These are phyloP conservation scores for Penicillium occitanis DNA, from an alignment of 2,329 filamentous ascomycete species.

Conservation along the genomic window DNA sequence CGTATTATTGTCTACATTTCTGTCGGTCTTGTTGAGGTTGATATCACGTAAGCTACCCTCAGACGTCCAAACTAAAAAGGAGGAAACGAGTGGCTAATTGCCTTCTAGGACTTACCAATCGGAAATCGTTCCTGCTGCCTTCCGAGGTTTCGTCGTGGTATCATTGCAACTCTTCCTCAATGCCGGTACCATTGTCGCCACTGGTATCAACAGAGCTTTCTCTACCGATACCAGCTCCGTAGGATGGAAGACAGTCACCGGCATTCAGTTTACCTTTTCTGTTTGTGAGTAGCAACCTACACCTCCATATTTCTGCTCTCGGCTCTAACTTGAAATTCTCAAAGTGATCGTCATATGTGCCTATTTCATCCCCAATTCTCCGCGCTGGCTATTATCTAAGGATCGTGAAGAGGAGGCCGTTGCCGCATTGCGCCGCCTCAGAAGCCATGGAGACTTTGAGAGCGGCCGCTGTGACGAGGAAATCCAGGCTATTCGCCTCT, in stretches of 20 bases:
- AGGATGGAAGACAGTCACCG: conserved; percentile 22
- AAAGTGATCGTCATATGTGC: conserved; percentile 22
- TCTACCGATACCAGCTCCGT: conserved; percentile 13
- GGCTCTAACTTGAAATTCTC: background rate
- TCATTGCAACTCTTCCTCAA: conserved; percentile 25
- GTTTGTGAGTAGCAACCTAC: conserved; percentile 17
- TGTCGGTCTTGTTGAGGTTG: too few species aligned
- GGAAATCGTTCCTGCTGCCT: conserved; percentile 25
- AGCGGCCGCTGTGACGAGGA: background rate
- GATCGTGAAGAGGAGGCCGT: conserved; percentile 58
- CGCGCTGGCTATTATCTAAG: conserved; percentile 47
- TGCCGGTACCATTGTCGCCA: conserved; percentile 23
- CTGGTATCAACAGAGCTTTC: conserved; percentile 22
- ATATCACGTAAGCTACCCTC: background rate
- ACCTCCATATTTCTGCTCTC: too few species aligned
- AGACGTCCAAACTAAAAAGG: background rate
- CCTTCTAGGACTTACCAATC: conserved; percentile 24
- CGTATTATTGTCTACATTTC: too few species aligned
- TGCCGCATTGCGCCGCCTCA: conserved; percentile 30
- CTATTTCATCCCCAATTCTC: conserved; percentile 64
- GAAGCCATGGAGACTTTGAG: conserved; percentile 9
- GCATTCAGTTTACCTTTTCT: conserved; percentile 23
- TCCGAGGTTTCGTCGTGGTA: conserved; percentile 26
- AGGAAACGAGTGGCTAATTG: too few species aligned
- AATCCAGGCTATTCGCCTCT: background rate